phyloP scores from a whole-genome alignment of 2,329 filamentous ascomycete genomes.

The Cercospora sp. region DNA sequence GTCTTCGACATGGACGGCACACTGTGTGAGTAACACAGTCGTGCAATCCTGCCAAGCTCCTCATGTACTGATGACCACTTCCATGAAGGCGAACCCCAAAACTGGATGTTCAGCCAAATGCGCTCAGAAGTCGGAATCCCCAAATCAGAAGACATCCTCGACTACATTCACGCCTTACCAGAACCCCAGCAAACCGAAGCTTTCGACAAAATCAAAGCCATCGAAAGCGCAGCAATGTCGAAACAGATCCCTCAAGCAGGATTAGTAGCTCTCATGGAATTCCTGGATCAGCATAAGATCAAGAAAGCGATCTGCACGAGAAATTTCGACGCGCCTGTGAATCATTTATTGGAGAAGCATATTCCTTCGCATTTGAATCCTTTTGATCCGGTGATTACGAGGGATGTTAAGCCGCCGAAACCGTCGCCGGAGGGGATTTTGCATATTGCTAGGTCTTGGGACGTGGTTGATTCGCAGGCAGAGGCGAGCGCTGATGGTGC shows the following conservation, averaged over 20 bases:
- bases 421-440: slow-evolving; percentile 84
- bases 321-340: slow-evolving; percentile 83
- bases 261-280: slow-evolving; percentile 74
- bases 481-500: slow-evolving; percentile 18
- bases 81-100: slow-evolving; percentile 82
- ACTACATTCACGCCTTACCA: slow-evolving; percentile 78
- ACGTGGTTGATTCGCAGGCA: slow-evolving; percentile 47
- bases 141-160: slow-evolving; percentile 77
- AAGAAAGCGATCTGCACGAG: slow-evolving; percentile 87
- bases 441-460: slow-evolving; percentile 80
- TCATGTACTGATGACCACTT: slow-evolving; percentile 5
- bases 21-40: slow-evolving; percentile 60
- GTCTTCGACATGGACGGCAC: slow-evolving; percentile 97
- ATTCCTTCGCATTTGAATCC: slow-evolving; percentile 57
- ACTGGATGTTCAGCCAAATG: slow-evolving; percentile 95
- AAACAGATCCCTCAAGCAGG: slow-evolving; percentile 80
- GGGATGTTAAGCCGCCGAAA: slow-evolving; percentile 81
- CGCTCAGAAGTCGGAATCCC: slow-evolving; percentile 70
- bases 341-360: slow-evolving; percentile 73
- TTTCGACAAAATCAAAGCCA: slow-evolving; percentile 70
- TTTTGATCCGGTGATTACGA: slow-evolving; percentile 79
- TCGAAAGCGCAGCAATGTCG: slow-evolving; percentile 80
- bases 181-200: slow-evolving; percentile 58
- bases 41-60: slow-evolving; percentile 19
- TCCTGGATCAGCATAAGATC: slow-evolving; percentile 67